phyloP scores from a whole-genome alignment of 78 protist genomes.

The Paulinella micropora region DNA sequence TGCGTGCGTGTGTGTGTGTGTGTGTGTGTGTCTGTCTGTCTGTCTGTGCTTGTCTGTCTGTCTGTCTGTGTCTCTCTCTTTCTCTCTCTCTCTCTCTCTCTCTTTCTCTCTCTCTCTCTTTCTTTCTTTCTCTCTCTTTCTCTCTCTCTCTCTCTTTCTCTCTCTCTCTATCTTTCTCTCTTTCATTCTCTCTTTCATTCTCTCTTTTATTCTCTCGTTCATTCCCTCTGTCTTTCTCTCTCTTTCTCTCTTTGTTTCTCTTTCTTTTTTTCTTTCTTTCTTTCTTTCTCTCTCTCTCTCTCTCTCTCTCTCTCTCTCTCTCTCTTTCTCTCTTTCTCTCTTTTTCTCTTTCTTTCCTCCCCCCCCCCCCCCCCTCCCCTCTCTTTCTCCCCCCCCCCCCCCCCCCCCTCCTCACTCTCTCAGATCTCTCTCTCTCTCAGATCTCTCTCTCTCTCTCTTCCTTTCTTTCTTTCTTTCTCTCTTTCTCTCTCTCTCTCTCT shows the following conservation, averaged over 20 bases:
- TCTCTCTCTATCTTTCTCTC: not conserved
- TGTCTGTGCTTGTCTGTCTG: not conserved
- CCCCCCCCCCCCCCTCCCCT: not conserved
- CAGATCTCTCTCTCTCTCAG: not conserved
- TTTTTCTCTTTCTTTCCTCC: not conserved
- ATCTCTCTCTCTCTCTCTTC: not conserved
- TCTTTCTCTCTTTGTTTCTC: not conserved
- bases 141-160: not conserved
- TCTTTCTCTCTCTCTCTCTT: not conserved
- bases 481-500: not conserved
- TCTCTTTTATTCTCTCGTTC: not conserved
- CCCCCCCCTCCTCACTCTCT: not conserved
- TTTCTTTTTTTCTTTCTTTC: not conserved
- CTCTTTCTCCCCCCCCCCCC: not conserved
- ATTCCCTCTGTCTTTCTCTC: not conserved
- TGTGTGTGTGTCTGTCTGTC: not conserved
- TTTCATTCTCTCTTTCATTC: not conserved
- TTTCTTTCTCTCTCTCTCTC: not conserved
- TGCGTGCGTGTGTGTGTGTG: too few species aligned
- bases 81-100: not conserved
- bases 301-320: not conserved
- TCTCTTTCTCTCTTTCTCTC: not conserved
- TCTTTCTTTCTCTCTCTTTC: slow-evolving; percentile 6
- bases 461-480: not conserved
- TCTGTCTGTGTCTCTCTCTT: not conserved